phyloP scores from a whole-genome alignment of 768 basidiomycete species.

The Boletus rubropictus region DNA sequence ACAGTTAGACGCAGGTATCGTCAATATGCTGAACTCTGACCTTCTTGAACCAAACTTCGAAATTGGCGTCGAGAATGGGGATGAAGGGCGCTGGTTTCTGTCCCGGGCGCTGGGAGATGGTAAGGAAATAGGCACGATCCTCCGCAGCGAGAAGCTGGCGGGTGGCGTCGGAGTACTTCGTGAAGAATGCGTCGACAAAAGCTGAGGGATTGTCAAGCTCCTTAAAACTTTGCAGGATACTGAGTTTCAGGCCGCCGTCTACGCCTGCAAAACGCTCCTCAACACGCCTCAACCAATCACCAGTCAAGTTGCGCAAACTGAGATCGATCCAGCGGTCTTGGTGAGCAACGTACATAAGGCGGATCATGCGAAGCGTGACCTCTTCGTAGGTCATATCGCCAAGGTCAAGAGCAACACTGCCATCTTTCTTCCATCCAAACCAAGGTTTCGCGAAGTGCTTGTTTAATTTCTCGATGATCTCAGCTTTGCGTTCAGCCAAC shows the following conservation, averaged over 20 bases:
- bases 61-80: constrained; percentile 85
- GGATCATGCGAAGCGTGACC: constrained; percentile 82
- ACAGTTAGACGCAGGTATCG: constrained; percentile 8
- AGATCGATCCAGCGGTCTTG: constrained; percentile 91
- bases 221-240: constrained; percentile 77
- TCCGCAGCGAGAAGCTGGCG: constrained; percentile 87
- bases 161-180: constrained; percentile 73
- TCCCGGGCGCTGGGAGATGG: constrained; percentile 90
- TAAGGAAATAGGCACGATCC: constrained; percentile 92
- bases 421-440: constrained; percentile 97
- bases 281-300: constrained; percentile 94
- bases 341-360: constrained; percentile 90
- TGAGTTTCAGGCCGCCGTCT: constrained; percentile 74
- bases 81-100: constrained; percentile 99
- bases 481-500: constrained; percentile 81
- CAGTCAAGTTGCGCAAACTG: constrained; percentile 86
- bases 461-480: constrained; percentile 89
- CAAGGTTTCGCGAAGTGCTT: constrained; percentile 93
- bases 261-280: constrained; percentile 95
- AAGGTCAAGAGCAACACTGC: constrained; percentile 73
- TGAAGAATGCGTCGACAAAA: constrained; percentile 80
- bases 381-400: constrained; percentile 99
- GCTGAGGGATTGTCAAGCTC: constrained; percentile 75
- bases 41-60: constrained; percentile 99
- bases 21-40: constrained; percentile 31